Percentiles rank a stretch among this genome's conserved stretches.
phyloP scores from a whole-genome alignment of 2,329 filamentous ascomycete genomes.

The Cordyceps farinosa region DNA sequence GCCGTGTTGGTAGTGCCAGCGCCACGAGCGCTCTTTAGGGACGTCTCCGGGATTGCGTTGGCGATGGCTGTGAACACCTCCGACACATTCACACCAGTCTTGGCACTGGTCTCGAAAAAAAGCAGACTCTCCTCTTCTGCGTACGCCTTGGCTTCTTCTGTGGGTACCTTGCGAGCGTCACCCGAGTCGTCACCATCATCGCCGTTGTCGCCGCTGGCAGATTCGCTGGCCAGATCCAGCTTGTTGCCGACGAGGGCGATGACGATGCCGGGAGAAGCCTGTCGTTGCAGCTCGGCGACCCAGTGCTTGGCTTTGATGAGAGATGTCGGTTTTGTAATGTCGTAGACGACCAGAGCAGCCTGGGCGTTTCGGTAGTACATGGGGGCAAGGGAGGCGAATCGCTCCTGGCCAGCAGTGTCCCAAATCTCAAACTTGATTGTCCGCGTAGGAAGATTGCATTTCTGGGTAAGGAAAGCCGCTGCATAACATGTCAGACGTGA shows the following conservation, averaged over 20 bases:
- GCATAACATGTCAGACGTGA: conserved; percentile 5
- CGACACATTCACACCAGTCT: conserved; percentile 89
- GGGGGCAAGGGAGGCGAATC: conserved; percentile 90
- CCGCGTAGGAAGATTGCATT: conserved; percentile 90
- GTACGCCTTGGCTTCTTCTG: conserved; percentile 87
- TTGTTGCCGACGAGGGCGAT: conserved; percentile 98
- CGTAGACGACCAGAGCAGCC: conserved; percentile 95
- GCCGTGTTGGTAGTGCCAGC: conserved; percentile 58
- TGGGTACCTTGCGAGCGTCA: conserved; percentile 82
- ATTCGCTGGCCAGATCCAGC: conserved; percentile 75
- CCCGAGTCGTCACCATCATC: conserved; percentile 60
- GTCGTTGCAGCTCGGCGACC: conserved; percentile 95
- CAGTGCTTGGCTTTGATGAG: conserved; percentile 97
- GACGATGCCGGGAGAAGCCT: conserved; percentile 93
- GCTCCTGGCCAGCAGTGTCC: conserved; percentile 97
- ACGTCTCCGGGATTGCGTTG: conserved; percentile 96
- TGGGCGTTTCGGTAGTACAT: conserved; percentile 99
- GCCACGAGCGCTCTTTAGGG: conserved; percentile 83
- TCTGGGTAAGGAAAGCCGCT: conserved; percentile 98
- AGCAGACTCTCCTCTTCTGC: conserved; percentile 90
- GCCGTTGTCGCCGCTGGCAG: conserved; percentile 44
- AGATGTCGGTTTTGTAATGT: conserved; percentile 93
- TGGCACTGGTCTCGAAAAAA: conserved; percentile 98
- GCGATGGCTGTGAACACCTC: conserved; percentile 98
- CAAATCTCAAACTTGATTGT: conserved; percentile 96